Evolutionary conservation across 2,329 filamentous ascomycete genomes (phyloP), one percentile per base, ranked within the genome.

Genomic region (Trichoderma harzianum): DNA sequence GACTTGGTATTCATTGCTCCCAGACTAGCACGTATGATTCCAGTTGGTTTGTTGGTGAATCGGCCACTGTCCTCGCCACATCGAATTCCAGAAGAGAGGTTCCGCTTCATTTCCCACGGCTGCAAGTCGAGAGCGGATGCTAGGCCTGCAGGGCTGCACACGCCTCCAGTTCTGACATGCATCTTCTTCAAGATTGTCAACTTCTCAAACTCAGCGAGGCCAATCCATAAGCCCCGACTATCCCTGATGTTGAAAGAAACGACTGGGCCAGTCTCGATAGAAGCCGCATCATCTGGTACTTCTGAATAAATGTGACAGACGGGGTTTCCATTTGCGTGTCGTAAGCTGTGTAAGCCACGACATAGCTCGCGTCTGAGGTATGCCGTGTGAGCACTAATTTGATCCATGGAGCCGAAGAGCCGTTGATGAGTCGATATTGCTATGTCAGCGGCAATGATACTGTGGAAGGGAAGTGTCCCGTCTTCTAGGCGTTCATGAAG

Each of bases 101-200:
- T 97, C 72, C 88, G 87, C 76, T 86, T 91, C 86, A 98, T 91
- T 78, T 98, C 94, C 88, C 91, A 92, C 0, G 93, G 90, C 61
- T 91, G 87, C 67, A 98, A 85, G 2, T 85, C 84, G n/a, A 98
- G 86, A 24, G 90, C 89, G 1, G 86, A 85, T 16, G 94, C 92
- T 72, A 97, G 88, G 1, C 94, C 94, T 11, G 95, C 96, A 1
- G 96, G 95, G 76, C 97, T 98, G 82, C 96, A 99, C 1, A 98
- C 85, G 0, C 94, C 92, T 6, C 96, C 96, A 1, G 94, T 97
- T 47, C 96, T 89, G 21, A 98, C 83, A 77, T 98, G 93, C 55
- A 98, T 92, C 63, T 89, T 88, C 74, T 92, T 93, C 24, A 97
- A 84, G 3, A 88, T 86, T 7, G 94, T 92, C 26, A 98, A 84